These are phyloP conservation scores for Pichia manshurica DNA, from an alignment of 805 yeast genomes.

Conservation along the genomic window DNA sequence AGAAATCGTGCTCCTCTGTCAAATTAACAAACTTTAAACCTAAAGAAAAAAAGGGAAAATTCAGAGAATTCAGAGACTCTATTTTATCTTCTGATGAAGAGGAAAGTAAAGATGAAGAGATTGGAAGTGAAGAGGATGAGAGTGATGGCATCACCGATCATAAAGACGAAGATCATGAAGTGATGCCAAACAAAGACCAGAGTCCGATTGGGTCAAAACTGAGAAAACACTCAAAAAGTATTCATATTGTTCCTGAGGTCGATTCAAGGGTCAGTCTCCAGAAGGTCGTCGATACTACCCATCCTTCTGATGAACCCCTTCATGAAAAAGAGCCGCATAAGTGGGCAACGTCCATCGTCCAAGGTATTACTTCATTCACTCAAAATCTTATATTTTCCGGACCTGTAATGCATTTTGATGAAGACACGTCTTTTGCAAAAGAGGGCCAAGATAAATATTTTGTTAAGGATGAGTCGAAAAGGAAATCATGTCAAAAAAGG, in stretches of 20 bases:
- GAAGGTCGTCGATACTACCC: not conserved
- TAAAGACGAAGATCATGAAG: not conserved
- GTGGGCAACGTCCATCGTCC: conserved; percentile 28
- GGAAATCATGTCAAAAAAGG: conserved; percentile 24
- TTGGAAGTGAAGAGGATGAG: not conserved
- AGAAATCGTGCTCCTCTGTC: conserved; percentile 22
- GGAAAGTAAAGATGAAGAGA: conserved; percentile 3
- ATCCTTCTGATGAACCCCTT: not conserved
- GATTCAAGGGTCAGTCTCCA: not conserved
- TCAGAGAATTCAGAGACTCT: conserved; percentile 1
- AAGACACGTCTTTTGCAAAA: conserved; percentile 30
- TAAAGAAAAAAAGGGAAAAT: not conserved
- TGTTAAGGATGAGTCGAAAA: conserved; percentile 39
- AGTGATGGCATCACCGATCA: not conserved
- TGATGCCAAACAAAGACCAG: not conserved
- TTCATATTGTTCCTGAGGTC: not conserved
- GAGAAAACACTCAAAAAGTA: not conserved
- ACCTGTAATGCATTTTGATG: conserved; percentile 49
- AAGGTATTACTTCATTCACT: conserved; percentile 26
- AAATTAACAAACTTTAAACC: conserved; percentile 18
- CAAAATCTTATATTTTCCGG: conserved; percentile 21
- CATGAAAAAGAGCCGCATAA: conserved; percentile 2
- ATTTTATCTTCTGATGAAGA: conserved; percentile 16
- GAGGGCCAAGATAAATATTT: conserved; percentile 46
- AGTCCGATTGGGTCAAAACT: not conserved